These are phyloP conservation scores for Carex myosuroides DNA, from an alignment of 176 grass and related monocot genomes.

Conservation along the genomic window DNA sequence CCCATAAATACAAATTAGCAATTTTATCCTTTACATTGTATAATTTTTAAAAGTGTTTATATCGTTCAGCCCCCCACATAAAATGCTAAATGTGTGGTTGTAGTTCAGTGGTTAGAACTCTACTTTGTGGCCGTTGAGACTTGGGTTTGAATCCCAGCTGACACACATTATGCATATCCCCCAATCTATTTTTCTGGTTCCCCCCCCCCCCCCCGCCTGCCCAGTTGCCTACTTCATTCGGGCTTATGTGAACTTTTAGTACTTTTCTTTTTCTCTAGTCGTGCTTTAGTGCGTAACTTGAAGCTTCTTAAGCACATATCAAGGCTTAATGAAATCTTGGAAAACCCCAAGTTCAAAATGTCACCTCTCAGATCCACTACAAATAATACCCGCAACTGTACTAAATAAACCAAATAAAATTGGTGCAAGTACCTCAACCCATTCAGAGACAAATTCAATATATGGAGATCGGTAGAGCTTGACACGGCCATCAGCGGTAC, in stretches of 20 bases:
- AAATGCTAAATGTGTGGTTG: too few relatives aligned
- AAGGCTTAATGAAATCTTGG: constrained; percentile 1
- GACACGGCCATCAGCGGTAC: constrained; percentile 59
- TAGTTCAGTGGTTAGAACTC: too few relatives aligned
- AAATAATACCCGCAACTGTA: background rate
- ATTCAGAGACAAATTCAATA: constrained; percentile 67
- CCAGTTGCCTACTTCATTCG: background rate
- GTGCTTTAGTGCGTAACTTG: background rate
- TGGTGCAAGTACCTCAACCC: constrained; percentile 52
- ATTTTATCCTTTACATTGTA: too few relatives aligned
- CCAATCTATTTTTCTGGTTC: too few relatives aligned
- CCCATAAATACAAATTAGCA: too few relatives aligned
- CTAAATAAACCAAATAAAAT: constrained; percentile 12
- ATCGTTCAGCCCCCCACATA: too few relatives aligned
- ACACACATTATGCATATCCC: too few relatives aligned
- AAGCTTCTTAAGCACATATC: constrained; percentile 8
- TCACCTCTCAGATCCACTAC: constrained; percentile 1
- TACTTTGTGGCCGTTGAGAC: too few relatives aligned
- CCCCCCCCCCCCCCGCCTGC: too few relatives aligned
- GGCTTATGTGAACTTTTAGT: background rate
- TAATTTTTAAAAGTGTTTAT: too few relatives aligned
- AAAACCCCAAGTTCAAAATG: background rate
- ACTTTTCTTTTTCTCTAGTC: background rate
- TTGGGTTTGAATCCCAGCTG: too few relatives aligned
- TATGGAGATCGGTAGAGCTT: constrained; percentile 65